phyloP scores from a whole-genome alignment of 1,284 basidiomycete genomes.

The Pascua sp. region DNA sequence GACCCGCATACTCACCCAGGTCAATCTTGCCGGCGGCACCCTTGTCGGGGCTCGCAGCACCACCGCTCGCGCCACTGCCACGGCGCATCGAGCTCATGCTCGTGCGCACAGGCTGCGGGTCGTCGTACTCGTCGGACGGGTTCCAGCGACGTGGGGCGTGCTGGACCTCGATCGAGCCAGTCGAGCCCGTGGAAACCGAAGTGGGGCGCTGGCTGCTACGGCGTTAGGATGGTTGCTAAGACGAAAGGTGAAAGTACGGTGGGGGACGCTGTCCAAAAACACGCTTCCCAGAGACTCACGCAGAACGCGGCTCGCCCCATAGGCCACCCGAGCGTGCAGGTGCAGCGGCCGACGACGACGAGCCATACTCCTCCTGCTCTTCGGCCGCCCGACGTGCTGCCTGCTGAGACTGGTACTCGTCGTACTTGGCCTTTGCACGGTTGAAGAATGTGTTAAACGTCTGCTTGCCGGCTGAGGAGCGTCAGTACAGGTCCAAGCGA shows the following conservation, averaged over 20 bases:
- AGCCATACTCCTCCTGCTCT: background rate
- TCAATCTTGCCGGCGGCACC: slow-evolving; percentile 42
- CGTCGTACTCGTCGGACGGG: slow-evolving; percentile 43
- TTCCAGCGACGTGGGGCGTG: slow-evolving; percentile 33
- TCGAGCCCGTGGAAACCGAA: too few relatives aligned
- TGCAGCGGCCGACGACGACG: background rate
- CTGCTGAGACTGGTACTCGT: slow-evolving; percentile 31
- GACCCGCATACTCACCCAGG: slow-evolving; percentile 32
- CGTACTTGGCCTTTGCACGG: slow-evolving; percentile 38
- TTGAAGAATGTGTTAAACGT: slow-evolving; percentile 42
- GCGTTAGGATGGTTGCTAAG: too few relatives aligned
- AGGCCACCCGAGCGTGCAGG: slow-evolving; percentile 14
- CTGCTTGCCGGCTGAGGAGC: slow-evolving; percentile 34
- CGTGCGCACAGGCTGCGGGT: slow-evolving; percentile 13
- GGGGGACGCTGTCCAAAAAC: too few relatives aligned
- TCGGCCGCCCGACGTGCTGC: slow-evolving; percentile 9
- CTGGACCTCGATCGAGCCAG: too few relatives aligned
- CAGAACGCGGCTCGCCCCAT: slow-evolving; percentile 21
- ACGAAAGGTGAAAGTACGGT: too few relatives aligned
- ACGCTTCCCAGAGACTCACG: too few relatives aligned
- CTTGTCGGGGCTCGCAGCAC: slow-evolving; percentile 25
- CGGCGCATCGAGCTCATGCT: slow-evolving; percentile 18
- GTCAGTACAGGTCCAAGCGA: slow-evolving; percentile 3
- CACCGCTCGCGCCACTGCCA: slow-evolving; percentile 1
- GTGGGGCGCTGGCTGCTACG: too few relatives aligned